phyloP scores from a whole-genome alignment of 495 filamentous ascomycete genomes.

The Podospora bellae-mahoneyi region DNA sequence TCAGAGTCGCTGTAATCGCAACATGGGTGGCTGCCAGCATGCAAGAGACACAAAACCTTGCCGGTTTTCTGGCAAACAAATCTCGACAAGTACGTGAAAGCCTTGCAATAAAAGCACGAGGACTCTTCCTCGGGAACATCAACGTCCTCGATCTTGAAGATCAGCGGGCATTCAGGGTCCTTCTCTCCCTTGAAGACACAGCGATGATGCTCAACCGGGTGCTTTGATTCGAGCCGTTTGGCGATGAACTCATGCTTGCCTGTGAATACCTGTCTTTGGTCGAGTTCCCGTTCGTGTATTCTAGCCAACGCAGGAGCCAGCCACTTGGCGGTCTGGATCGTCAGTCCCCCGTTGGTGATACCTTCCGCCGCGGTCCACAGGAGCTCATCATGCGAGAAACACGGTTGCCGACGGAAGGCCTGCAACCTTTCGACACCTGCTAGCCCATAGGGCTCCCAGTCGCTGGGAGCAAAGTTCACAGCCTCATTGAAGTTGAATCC shows the following conservation, averaged over 20 bases:
- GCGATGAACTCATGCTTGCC: slow-evolving; percentile 52
- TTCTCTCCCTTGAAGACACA: slow-evolving; percentile 46
- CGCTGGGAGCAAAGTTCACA: slow-evolving; percentile 94
- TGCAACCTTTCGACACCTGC: slow-evolving; percentile 81
- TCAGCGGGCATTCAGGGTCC: slow-evolving; percentile 39
- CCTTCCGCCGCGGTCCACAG: slow-evolving; percentile 74
- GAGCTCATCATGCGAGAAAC: slow-evolving; percentile 97
- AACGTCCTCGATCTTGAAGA: slow-evolving; percentile 56
- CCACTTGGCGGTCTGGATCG: slow-evolving; percentile 93
- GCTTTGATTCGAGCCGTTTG: slow-evolving; percentile 55
- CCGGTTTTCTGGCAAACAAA: slow-evolving; percentile 75
- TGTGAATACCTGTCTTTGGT: slow-evolving; percentile 63
- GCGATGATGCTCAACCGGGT: slow-evolving; percentile 29
- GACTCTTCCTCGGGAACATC: slow-evolving; percentile 87
- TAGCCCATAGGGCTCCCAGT: slow-evolving; percentile 94
- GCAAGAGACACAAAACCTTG: slow-evolving; percentile 73
- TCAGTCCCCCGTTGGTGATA: slow-evolving; percentile 64
- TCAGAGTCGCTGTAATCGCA: slow-evolving; percentile 63
- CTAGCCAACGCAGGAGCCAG: slow-evolving; percentile 80
- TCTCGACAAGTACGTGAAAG: slow-evolving; percentile 85
- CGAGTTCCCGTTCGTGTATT: slow-evolving; percentile 68
- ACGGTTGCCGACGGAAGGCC: slow-evolving; percentile 84
- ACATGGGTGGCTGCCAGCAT: slow-evolving; percentile 75
- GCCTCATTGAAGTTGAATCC: slow-evolving; percentile 99
- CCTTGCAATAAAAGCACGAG: slow-evolving; percentile 88